Evolutionary conservation across 495 filamentous ascomycete species (phyloP).

Genomic region (Aspergillus baeticus): DNA sequence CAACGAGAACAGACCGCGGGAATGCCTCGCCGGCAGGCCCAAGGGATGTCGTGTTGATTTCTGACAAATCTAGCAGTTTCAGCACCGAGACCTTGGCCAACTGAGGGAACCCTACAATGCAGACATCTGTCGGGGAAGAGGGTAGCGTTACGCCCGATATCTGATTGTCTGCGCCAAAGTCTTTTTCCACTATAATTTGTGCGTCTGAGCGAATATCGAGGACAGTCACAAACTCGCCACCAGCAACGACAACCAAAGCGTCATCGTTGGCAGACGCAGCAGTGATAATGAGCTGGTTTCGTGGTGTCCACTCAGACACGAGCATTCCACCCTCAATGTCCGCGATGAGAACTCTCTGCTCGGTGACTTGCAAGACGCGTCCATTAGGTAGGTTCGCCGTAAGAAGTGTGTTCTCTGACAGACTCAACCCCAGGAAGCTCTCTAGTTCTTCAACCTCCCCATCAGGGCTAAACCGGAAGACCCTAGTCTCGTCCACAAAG

Average conservation of each 20-base stretch:
- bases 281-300: constrained; percentile 61
- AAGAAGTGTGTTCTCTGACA: constrained; percentile 73
- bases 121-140: constrained; percentile 45
- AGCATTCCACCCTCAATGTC: constrained; percentile 70
- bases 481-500: constrained; percentile 77
- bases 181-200: constrained; percentile 51
- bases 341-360: constrained; percentile 56
- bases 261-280: constrained; percentile 71
- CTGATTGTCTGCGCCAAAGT: constrained; percentile 65
- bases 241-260: constrained; percentile 67
- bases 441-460: constrained; percentile 87
- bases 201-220: constrained; percentile 62
- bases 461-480: constrained; percentile 71
- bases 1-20: constrained; percentile 78
- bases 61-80: constrained; percentile 58
- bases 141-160: constrained; percentile 79
- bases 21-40: constrained; percentile 62
- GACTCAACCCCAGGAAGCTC: constrained; percentile 62
- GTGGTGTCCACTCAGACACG: constrained; percentile 65
- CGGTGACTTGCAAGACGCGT: constrained; percentile 77
- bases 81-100: constrained; percentile 71
- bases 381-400: constrained; percentile 60
- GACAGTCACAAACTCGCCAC: constrained; percentile 65
- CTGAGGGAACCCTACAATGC: constrained; percentile 83
- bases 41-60: constrained; percentile 60